These are phyloP conservation scores for Paxillus involutus DNA, from an alignment of 768 basidiomycete genomes.

Conservation along the genomic window DNA sequence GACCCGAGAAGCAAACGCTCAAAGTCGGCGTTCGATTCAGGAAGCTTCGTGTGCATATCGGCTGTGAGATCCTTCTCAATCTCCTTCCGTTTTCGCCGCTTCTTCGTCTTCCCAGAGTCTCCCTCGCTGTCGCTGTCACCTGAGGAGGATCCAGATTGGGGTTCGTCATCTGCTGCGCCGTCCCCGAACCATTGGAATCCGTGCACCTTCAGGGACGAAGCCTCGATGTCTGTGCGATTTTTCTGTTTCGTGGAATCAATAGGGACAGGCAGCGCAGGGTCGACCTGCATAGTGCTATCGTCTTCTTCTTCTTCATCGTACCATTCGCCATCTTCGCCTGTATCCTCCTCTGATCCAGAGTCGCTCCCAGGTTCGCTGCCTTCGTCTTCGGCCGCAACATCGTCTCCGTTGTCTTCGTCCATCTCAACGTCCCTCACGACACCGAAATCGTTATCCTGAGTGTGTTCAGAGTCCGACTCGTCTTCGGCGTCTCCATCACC, in stretches of 20 bases:
- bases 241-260: neutral
- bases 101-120: conserved; percentile 55
- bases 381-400: conserved; percentile 8
- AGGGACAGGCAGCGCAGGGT: neutral
- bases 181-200: conserved; percentile 75
- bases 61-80: conserved; percentile 82
- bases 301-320: conserved; percentile 19
- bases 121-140: conserved; percentile 38
- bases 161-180: conserved; percentile 35
- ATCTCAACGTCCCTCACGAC: conserved; percentile 29
- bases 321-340: conserved; percentile 15
- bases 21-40: conserved; percentile 93
- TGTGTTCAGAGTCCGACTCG: conserved; percentile 29
- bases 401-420: conserved; percentile 19
- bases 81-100: conserved; percentile 65
- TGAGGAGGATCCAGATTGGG: conserved; percentile 37
- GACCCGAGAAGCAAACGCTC: conserved; percentile 91
- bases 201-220: conserved; percentile 48
- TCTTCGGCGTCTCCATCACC: conserved; percentile 57
- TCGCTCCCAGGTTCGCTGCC: neutral
- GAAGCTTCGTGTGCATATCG: conserved; percentile 81
- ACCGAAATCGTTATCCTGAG: conserved; percentile 27
- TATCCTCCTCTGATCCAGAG: conserved; percentile 20
- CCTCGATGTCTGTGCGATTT: neutral
- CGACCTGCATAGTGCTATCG: conserved; percentile 20